Evolutionary conservation across 257 asterid species (phyloP).

Genomic region (Perilla frutescens): DNA sequence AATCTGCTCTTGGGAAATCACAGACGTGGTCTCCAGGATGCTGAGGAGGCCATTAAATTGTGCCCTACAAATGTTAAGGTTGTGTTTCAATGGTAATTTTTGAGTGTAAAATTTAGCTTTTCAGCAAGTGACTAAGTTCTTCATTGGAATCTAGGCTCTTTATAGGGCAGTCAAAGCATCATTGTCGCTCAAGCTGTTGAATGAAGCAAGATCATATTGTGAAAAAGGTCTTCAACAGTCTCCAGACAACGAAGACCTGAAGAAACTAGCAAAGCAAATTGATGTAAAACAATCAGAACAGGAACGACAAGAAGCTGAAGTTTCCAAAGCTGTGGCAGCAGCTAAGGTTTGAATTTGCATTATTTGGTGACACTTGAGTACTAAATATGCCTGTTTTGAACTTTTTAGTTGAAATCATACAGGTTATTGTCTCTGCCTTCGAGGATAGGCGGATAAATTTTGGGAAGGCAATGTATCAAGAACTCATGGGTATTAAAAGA

Average conservation of each 20-base stretch:
- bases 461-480: slow-evolving; percentile 87
- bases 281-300: slow-evolving; percentile 51
- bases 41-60: slow-evolving; percentile 77
- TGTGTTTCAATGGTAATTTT: slow-evolving; percentile 29
- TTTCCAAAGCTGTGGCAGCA: slow-evolving; percentile 62
- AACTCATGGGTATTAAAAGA: slow-evolving; percentile 79
- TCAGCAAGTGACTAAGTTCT: slow-evolving; percentile 13
- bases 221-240: slow-evolving; percentile 73
- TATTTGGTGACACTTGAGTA: slow-evolving; percentile 24
- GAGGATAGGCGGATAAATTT: slow-evolving; percentile 69
- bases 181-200: slow-evolving; percentile 67
- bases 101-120: slow-evolving; percentile 11
- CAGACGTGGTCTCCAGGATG: slow-evolving; percentile 86
- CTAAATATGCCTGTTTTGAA: slow-evolving; percentile 26
- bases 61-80: slow-evolving; percentile 80
- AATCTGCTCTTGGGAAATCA: slow-evolving; percentile 79
- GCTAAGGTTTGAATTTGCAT: slow-evolving; percentile 66
- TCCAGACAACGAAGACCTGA: slow-evolving; percentile 74
- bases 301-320: slow-evolving; percentile 57
- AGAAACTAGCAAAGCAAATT: slow-evolving; percentile 70
- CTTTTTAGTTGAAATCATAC: slow-evolving; percentile 37
- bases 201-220: slow-evolving; percentile 73
- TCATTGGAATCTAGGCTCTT: slow-evolving; percentile 57
- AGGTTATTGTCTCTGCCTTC: slow-evolving; percentile 76
- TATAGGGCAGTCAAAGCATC: slow-evolving; percentile 91